phyloP scores from a whole-genome alignment of 1,139 yeast species.

The Wickerhamomyces sp. region DNA sequence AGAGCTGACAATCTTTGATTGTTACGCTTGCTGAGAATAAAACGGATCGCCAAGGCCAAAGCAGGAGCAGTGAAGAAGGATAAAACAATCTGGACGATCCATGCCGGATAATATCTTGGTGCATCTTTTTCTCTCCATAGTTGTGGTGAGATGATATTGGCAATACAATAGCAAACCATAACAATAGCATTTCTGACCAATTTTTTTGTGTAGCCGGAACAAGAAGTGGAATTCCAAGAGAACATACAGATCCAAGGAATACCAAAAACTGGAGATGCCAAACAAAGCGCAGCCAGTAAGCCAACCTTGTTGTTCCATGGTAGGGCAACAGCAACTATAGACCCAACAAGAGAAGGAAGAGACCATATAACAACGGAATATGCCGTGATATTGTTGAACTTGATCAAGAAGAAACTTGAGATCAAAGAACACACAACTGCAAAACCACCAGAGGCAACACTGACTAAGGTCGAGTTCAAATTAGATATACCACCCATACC shows the following conservation, averaged over 20 bases:
- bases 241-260: constrained; percentile 38
- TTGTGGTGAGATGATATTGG: constrained; percentile 43
- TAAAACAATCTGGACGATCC: constrained; percentile 49
- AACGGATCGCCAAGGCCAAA: constrained; percentile 33
- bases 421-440: constrained; percentile 31
- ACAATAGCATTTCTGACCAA: constrained; percentile 36
- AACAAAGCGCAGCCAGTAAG: constrained; percentile 35
- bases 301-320: constrained; percentile 38
- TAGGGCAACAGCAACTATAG: constrained; percentile 39
- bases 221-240: constrained; percentile 32
- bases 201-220: constrained; percentile 38
- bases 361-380: constrained; percentile 35
- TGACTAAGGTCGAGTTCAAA: constrained; percentile 44
- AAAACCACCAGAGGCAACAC: constrained; percentile 47
- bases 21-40: constrained; percentile 35
- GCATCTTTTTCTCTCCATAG: constrained; percentile 36
- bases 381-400: constrained; percentile 27
- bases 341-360: constrained; percentile 38
- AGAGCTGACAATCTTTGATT: constrained; percentile 25
- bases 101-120: constrained; percentile 42
- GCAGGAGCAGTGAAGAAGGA: constrained; percentile 39
- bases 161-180: constrained; percentile 34
- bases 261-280: constrained; percentile 37
- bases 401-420: constrained; percentile 23
- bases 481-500: constrained; percentile 36